Percentiles rank a stretch among this genome's conserved stretches.
Evolutionary conservation across 1,284 basidiomycete species (phyloP).

Genomic region (Apiotrichum sp.): DNA sequence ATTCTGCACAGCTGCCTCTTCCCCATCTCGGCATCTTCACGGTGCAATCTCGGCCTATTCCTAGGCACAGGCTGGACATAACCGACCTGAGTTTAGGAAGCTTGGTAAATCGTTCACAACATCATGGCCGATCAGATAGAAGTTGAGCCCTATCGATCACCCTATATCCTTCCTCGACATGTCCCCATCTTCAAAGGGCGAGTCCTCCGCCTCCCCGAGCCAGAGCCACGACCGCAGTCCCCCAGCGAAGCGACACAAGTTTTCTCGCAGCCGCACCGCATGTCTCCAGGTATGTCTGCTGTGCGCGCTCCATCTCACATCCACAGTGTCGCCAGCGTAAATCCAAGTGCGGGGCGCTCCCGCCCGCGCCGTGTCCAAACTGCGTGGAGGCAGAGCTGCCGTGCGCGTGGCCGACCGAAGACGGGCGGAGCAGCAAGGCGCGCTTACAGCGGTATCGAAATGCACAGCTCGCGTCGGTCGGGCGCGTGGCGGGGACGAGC

Average conservation of each 20-base stretch:
- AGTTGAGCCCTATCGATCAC: no score
- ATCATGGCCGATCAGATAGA: no score
- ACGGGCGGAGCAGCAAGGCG: slow-evolving; percentile 24
- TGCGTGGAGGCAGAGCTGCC: slow-evolving; percentile 19
- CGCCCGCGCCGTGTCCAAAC: slow-evolving; percentile 24
- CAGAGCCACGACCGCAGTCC: background rate
- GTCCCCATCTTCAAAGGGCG: no score
- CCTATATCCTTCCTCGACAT: no score
- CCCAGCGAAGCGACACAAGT: slow-evolving; percentile 22
- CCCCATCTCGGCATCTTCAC: no score
- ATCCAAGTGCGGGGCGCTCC: slow-evolving; percentile 22
- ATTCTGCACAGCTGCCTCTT: no score
- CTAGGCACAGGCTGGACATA: no score
- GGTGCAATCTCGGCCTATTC: no score
- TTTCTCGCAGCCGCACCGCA: slow-evolving; percentile 22
- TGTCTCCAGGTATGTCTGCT: slow-evolving; percentile 17
- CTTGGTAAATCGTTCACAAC: no score
- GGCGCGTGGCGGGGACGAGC: no score
- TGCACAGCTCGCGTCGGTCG: background rate
- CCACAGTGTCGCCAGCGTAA: slow-evolving; percentile 24
- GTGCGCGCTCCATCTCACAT: background rate
- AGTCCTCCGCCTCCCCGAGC: no score
- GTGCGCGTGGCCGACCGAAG: slow-evolving; percentile 25
- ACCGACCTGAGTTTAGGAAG: no score
- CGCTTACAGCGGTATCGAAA: slow-evolving; percentile 15